Evolutionary conservation across 2,329 filamentous ascomycete species (phyloP), one percentile per base, ranked within the genome.

Genomic region (Didymella glomerata): DNA sequence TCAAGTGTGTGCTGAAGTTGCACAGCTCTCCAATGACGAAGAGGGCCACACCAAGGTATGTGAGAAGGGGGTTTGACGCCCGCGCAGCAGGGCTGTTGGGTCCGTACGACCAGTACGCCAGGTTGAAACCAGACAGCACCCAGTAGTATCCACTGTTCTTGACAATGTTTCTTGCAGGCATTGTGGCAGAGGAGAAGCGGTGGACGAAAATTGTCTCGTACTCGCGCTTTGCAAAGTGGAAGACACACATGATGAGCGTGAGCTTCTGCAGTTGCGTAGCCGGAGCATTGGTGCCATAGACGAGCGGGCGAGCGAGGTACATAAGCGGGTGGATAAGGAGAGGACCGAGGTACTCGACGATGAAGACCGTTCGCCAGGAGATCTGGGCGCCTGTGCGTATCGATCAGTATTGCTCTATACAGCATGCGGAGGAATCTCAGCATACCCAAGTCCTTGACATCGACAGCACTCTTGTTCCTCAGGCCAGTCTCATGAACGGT

Each of bases 131-230:
- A 4, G 90, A 89, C 54, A 94, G 79, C 32, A 89, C 72, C 95
- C 95, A 99, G 86, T 99, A 99, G 83, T 97, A 94, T 67, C 86
- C 86, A 66, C 89, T 92, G 85, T 99, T 99, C 80, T 94, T 95
- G 86, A 97, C 90, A 75, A 99, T 92, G 83, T 97, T 96, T 74
- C 80, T 81, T 58, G 86, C 85, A 18, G 95, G 95, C 95, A 99
- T 99, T 48, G 95, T 99, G 72, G 90, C 92, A 62, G 90, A 88
- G 56, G 92, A 94, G 84, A 99, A 99, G 76, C 92, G 92, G 84
- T 99, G 95, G 62, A 99, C 86, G 76, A 95, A 97, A 62, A 97
- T 75, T 0, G 95, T 98, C 82, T 99, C 95, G 66, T 92, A 84
- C 82, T 99, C 95, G 74, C 95, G 93, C 85, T 99, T 99, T 76